These are phyloP conservation scores for Mycosphaerelloides madeirae DNA, from an alignment of 2,329 filamentous ascomycete species.

Conservation along the genomic window DNA sequence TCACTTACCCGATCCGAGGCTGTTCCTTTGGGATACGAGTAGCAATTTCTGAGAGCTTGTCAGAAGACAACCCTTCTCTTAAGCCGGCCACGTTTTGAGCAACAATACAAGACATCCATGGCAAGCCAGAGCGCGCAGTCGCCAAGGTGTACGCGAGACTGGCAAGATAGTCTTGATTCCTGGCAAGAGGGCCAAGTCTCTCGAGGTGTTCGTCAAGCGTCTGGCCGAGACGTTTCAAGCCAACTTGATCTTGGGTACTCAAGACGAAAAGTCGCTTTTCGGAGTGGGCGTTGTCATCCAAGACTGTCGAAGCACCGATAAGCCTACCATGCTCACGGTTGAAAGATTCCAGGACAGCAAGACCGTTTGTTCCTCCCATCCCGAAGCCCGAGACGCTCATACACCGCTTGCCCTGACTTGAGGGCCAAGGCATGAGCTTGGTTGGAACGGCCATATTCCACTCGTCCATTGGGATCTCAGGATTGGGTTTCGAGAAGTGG, in stretches of 20 bases:
- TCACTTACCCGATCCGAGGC: too few species aligned
- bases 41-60: too few species aligned
- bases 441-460: slow-evolving; percentile 15
- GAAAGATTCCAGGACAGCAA: slow-evolving; percentile 5
- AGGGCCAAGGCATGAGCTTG: slow-evolving; percentile 27
- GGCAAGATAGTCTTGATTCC: too few species aligned
- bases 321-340: slow-evolving; percentile 8
- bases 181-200: too few species aligned
- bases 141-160: too few species aligned
- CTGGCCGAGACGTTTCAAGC: neutral
- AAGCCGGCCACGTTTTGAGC: too few species aligned
- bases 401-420: slow-evolving; percentile 9
- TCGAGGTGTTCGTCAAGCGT: neutral
- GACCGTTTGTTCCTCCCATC: slow-evolving; percentile 21
- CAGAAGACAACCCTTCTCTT: too few species aligned
- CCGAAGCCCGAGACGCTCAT: slow-evolving; percentile 21
- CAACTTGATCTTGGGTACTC: slow-evolving; percentile 10
- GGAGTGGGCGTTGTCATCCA: neutral
- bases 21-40: too few species aligned
- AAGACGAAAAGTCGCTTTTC: neutral
- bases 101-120: too few species aligned
- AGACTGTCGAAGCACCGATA: too few species aligned
- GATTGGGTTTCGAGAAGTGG: slow-evolving; percentile 23
- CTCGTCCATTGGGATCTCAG: slow-evolving; percentile 24
- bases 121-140: too few species aligned